phyloP scores from a whole-genome alignment of 805 yeast genomes.

The Candida tibetensis region DNA sequence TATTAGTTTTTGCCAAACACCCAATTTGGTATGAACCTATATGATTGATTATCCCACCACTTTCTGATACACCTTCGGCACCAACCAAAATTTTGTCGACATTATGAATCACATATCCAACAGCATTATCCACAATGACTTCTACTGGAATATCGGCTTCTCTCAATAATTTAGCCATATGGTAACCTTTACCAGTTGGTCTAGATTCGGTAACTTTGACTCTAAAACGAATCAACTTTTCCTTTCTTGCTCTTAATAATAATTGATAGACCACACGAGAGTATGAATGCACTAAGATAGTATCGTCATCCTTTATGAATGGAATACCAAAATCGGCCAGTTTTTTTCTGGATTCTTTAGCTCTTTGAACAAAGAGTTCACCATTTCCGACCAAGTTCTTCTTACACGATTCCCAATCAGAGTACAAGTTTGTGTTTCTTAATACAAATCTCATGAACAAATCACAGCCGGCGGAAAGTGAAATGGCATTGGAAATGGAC shows the following conservation, averaged over 20 bases:
- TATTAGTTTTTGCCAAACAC: conserved; percentile 82
- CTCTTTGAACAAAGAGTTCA: conserved; percentile 83
- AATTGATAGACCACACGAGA: conserved; percentile 87
- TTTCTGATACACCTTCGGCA: conserved; percentile 98
- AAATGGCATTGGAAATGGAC: conserved; percentile 85
- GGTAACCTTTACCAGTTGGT: conserved; percentile 72
- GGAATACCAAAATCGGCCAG: conserved; percentile 86
- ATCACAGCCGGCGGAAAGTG: conserved; percentile 96
- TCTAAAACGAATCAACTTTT: conserved; percentile 73
- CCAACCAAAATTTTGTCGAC: conserved; percentile 94
- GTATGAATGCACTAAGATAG: conserved; percentile 82
- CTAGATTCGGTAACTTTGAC: conserved; percentile 93
- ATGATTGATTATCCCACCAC: conserved; percentile 96
- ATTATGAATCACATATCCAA: conserved; percentile 86
- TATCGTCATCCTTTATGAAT: conserved; percentile 91
- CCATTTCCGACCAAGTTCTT: conserved; percentile 91
- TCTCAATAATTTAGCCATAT: conserved; percentile 66
- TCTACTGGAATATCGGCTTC: conserved; percentile 80
- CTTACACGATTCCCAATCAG: conserved; percentile 94
- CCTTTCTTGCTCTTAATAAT: conserved; percentile 70
- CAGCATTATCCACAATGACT: conserved; percentile 87
- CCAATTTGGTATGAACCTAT: conserved; percentile 95
- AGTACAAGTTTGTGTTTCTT: conserved; percentile 78
- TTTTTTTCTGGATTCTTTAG: conserved; percentile 82
- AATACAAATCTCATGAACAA: conserved; percentile 90